A percentile compares a stretch with the other conserved stretches of the same genome.
phyloP scores from a whole-genome alignment of 495 filamentous ascomycete genomes.

The Talaromyces ruber region DNA sequence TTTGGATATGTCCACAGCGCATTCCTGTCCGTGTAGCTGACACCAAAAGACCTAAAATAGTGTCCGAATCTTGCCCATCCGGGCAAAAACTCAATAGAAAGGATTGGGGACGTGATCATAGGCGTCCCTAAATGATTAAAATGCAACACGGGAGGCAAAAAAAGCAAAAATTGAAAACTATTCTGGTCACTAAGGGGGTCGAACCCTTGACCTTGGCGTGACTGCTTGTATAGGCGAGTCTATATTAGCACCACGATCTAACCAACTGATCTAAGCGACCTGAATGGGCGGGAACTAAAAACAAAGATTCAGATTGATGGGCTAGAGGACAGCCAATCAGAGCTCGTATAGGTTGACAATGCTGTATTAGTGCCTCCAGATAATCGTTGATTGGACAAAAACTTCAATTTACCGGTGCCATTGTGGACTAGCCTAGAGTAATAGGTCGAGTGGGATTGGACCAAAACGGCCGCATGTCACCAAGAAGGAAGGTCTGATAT shows the following conservation, averaged over 20 bases:
- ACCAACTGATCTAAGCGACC: slow-evolving; percentile 4
- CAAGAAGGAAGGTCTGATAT: background rate
- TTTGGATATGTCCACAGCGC: too few species aligned
- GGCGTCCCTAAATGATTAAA: background rate
- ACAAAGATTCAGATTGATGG: background rate
- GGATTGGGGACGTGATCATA: background rate
- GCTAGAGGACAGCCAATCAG: background rate
- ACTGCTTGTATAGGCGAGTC: background rate
- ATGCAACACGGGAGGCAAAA: background rate
- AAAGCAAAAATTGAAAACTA: slow-evolving; percentile 4
- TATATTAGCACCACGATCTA: slow-evolving; percentile 6
- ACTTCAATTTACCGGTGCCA: background rate
- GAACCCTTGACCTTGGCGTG: slow-evolving; percentile 11
- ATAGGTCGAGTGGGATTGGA: background rate
- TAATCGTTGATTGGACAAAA: background rate
- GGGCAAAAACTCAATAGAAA: background rate
- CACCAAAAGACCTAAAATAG: too few species aligned
- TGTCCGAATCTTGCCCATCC: too few species aligned
- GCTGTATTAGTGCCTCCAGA: background rate
- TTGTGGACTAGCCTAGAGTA: background rate
- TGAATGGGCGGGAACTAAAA: background rate
- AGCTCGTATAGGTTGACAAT: background rate
- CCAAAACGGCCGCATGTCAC: background rate
- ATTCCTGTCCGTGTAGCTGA: too few species aligned
- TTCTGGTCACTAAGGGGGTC: slow-evolving; percentile 9